Percentiles rank a stretch among this genome's conserved stretches.
Conservation (phyloP, 1,139 yeast genomes). For the Zygoascus sp. region DNA sequence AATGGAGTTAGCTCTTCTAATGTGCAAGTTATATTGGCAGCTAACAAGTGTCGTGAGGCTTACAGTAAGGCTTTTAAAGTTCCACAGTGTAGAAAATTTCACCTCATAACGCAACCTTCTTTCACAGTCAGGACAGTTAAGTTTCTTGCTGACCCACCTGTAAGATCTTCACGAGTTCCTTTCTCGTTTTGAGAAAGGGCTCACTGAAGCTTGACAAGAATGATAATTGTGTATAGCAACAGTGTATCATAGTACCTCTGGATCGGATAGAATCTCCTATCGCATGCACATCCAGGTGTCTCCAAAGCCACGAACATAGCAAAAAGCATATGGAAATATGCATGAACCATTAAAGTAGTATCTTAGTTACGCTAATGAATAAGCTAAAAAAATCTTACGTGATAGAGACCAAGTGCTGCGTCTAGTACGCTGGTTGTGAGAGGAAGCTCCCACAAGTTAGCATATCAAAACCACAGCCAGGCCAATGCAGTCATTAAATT, state of each 20-base stretch:
- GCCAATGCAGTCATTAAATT: neutral
- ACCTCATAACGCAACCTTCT: no score
- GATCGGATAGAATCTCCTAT: conserved; percentile 15
- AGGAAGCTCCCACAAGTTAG: no score
- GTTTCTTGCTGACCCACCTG: neutral
- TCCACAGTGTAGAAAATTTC: no score
- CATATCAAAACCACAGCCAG: no score
- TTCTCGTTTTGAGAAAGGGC: neutral
- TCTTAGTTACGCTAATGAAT: neutral
- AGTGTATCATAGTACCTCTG: conserved; percentile 33
- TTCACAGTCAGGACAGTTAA: neutral
- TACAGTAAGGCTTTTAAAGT: no score
- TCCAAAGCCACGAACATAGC: conserved; percentile 30
- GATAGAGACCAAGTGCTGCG: neutral
- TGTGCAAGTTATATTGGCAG: no score
- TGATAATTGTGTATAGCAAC: neutral
- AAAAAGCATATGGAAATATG: neutral
- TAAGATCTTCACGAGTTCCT: neutral
- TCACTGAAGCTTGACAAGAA: neutral
- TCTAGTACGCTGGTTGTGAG: no score
- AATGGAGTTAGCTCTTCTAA: no score
- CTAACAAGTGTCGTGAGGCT: no score
- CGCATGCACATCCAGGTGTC: conserved; percentile 25
- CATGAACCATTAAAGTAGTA: neutral
- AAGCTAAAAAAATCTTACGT: neutral